Evolutionary conservation across 2,329 filamentous ascomycete genomes (phyloP).

Genomic region (Pseudopithomyces chartarum): DNA sequence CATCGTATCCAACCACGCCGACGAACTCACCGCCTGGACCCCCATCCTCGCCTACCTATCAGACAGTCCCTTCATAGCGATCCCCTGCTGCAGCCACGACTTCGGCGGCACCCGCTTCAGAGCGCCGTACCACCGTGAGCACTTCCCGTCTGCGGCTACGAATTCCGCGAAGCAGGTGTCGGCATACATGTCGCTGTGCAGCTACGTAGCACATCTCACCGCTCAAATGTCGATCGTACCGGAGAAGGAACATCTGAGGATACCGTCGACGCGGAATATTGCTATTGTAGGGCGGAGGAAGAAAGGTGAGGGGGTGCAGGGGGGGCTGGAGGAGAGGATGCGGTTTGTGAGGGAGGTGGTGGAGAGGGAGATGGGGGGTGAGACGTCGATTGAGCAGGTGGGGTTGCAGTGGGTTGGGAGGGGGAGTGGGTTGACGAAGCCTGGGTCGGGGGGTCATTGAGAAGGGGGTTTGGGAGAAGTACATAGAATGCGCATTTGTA

Average conservation of each 20-base stretch:
- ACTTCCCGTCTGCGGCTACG: constrained; percentile 17
- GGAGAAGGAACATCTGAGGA: constrained; percentile 85
- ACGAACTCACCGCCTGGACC: constrained; percentile 95
- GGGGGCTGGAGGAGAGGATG: constrained; percentile 62
- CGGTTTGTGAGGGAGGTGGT: constrained; percentile 68
- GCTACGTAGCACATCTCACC: constrained; percentile 74
- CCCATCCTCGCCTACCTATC: constrained; percentile 81
- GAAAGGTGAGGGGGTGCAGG: constrained; percentile 51
- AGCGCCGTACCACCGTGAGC: constrained; percentile 50
- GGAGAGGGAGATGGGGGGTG: constrained; percentile 54
- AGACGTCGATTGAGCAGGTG: constrained; percentile 48
- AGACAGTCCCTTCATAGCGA: constrained; percentile 82
- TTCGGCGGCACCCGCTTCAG: constrained; percentile 77
- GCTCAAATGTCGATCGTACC: constrained; percentile 73
- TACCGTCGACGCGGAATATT: constrained; percentile 89
- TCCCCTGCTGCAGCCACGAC: constrained; percentile 93
- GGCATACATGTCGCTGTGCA: constrained; percentile 81
- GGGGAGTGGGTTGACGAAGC: constrained; percentile 52
- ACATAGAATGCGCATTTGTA: no score
- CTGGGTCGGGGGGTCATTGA: constrained; percentile 51
- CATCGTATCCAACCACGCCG: constrained; percentile 95
- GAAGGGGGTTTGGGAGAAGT: not conserved
- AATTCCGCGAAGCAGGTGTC: constrained; percentile 57
- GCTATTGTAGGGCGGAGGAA: constrained; percentile 71
- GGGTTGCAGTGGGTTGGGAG: constrained; percentile 58